Conservation (phyloP, 2,329 filamentous ascomycete species). For the Ceratocystis harringtonii region DNA sequence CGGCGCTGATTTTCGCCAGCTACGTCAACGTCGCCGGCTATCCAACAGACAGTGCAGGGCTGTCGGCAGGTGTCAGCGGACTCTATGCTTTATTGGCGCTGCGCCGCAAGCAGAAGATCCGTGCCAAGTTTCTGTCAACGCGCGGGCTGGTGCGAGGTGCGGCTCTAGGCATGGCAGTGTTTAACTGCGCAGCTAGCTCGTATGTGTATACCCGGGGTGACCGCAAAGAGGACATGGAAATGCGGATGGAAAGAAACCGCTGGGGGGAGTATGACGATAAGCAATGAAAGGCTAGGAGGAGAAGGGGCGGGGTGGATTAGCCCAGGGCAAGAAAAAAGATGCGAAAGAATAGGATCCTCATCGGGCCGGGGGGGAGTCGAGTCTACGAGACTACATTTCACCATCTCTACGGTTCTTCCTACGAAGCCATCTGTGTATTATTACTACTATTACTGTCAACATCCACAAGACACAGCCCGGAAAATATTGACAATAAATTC, state of each 20-base stretch:
- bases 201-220: conserved; percentile 39
- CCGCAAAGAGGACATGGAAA: conserved; percentile 34
- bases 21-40: conserved; percentile 47
- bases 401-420: too few species aligned
- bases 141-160: conserved; percentile 36
- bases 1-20: conserved; percentile 39
- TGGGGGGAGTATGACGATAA: conserved; percentile 28
- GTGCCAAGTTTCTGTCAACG: conserved; percentile 29
- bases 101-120: conserved; percentile 30
- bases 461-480: too few species aligned
- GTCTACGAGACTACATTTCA: too few species aligned
- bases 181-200: conserved; percentile 35
- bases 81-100: conserved; percentile 42
- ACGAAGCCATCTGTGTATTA: too few species aligned
- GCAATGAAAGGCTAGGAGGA: conserved; percentile 5
- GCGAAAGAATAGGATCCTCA: not conserved
- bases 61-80: conserved; percentile 41
- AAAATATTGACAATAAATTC: too few species aligned
- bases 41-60: conserved; percentile 40
- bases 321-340: not conserved
- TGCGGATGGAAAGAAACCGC: conserved; percentile 34
- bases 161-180: conserved; percentile 35
- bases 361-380: too few species aligned
- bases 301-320: not conserved
- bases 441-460: too few species aligned